These are phyloP conservation scores for Phytophthora parvispora DNA, from an alignment of 352 stramenopile genomes.

Conservation along the genomic window DNA sequence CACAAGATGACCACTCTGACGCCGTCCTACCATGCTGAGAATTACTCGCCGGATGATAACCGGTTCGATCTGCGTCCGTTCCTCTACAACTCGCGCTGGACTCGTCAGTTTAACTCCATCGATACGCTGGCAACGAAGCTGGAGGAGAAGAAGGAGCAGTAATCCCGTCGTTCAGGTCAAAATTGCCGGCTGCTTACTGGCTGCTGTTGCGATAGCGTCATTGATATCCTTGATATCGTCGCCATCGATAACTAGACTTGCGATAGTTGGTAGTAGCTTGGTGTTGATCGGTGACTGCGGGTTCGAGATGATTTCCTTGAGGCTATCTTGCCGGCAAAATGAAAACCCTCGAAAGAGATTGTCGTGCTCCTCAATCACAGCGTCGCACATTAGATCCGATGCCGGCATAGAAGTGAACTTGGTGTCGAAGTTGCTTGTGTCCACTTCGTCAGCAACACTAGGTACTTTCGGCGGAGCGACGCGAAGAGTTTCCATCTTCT, in stretches of 20 bases:
- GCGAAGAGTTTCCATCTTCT: slow-evolving; percentile 91
- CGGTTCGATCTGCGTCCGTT: slow-evolving; percentile 98
- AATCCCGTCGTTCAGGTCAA: slow-evolving; percentile 24
- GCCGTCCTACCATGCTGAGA: slow-evolving; percentile 98
- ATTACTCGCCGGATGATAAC: slow-evolving; percentile 99
- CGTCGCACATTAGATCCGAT: slow-evolving; percentile 72
- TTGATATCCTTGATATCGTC: slow-evolving; percentile 51
- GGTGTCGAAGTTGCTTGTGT: slow-evolving; percentile 96
- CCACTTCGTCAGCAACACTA: slow-evolving; percentile 87
- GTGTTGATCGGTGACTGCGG: slow-evolving; percentile 40
- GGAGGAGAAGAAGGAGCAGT: slow-evolving; percentile 80
- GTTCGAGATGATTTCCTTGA: slow-evolving; percentile 36
- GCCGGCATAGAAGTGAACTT: slow-evolving; percentile 89
- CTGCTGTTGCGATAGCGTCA: slow-evolving; percentile 41
- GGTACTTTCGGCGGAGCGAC: slow-evolving; percentile 93
- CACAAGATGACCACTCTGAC: slow-evolving; percentile 99
- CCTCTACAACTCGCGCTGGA: slow-evolving; percentile 97
- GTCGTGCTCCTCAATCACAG: slow-evolving; percentile 58
- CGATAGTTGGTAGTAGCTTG: slow-evolving; percentile 41
- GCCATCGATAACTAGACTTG: slow-evolving; percentile 42
- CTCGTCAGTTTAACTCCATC: slow-evolving; percentile 96
- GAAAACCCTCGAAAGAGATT: slow-evolving; percentile 82
- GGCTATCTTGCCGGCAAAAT: slow-evolving; percentile 67
- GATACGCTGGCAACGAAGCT: slow-evolving; percentile 90
- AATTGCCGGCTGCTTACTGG: slow-evolving; percentile 31